These are phyloP conservation scores for Candida sanyaensis DNA, from an alignment of 1,139 yeast species.

Conservation along the genomic window DNA sequence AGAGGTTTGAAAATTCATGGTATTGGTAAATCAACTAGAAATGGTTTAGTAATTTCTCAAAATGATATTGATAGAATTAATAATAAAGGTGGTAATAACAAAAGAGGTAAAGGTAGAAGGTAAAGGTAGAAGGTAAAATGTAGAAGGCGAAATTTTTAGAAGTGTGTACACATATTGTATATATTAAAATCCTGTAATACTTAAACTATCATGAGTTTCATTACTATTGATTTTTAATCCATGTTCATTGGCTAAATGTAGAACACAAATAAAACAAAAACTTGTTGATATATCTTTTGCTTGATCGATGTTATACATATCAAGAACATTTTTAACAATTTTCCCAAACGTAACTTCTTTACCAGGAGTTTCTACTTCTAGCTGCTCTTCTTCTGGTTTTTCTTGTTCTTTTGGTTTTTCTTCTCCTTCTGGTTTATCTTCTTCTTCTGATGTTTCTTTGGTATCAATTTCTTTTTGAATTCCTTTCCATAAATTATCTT, in stretches of 20 bases:
- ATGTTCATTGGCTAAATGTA: constrained; percentile 89
- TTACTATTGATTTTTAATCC: constrained; percentile 66
- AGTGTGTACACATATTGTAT: not conserved
- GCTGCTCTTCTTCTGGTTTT: constrained; percentile 6
- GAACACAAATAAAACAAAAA: constrained; percentile 79
- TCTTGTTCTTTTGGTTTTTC: constrained; percentile 7
- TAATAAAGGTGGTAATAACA: constrained; percentile 4
- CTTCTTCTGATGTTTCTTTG: constrained; percentile 16
- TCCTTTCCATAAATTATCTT: constrained; percentile 74
- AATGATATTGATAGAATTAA: constrained; percentile 60
- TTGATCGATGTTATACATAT: constrained; percentile 52
- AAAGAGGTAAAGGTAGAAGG: constrained; percentile 10
- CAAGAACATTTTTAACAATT: constrained; percentile 52
- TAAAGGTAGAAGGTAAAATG: no score
- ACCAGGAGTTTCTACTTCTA: constrained; percentile 2
- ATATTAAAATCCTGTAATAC: constrained; percentile 43
- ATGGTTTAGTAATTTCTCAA: constrained; percentile 77
- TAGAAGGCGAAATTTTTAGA: no score
- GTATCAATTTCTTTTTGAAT: constrained; percentile 35
- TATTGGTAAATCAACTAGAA: constrained; percentile 77
- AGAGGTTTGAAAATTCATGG: constrained; percentile 78
- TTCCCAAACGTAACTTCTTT: constrained; percentile 43
- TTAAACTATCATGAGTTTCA: constrained; percentile 58
- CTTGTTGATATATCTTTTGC: constrained; percentile 77
- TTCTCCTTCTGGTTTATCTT: constrained; percentile 8